These are phyloP conservation scores for Thielaviopsis musarum DNA, from an alignment of 2,329 filamentous ascomycete genomes.

Conservation along the genomic window DNA sequence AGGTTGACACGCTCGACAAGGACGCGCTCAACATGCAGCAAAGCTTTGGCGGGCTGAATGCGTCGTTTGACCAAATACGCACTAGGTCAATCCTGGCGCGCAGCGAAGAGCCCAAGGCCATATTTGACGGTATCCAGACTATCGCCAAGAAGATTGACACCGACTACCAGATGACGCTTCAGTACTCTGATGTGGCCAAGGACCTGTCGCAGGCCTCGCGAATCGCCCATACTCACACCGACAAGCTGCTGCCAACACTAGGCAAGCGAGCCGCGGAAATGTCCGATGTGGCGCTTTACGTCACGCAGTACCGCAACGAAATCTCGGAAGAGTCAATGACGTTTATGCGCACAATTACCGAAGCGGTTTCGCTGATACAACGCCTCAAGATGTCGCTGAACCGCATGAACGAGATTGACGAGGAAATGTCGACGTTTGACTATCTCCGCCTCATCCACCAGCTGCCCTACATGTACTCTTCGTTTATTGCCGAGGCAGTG, in stretches of 20 bases:
- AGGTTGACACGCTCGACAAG: slow-evolving; percentile 44
- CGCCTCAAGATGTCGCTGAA: slow-evolving; percentile 47
- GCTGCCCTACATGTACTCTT: slow-evolving; percentile 78
- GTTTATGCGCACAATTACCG: slow-evolving; percentile 70
- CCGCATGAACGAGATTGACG: slow-evolving; percentile 52
- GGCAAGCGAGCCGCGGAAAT: slow-evolving; percentile 40
- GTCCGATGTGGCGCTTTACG: slow-evolving; percentile 41
- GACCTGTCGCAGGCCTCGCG: slow-evolving; percentile 46
- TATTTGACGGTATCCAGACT: slow-evolving; percentile 73
- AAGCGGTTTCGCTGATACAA: slow-evolving; percentile 29
- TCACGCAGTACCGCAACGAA: slow-evolving; percentile 49
- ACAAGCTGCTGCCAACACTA: slow-evolving; percentile 41
- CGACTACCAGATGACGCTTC: slow-evolving; percentile 64
- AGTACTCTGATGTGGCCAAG: slow-evolving; percentile 45
- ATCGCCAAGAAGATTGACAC: slow-evolving; percentile 73
- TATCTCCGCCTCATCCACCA: slow-evolving; percentile 64
- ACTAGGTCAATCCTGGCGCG: slow-evolving; percentile 38
- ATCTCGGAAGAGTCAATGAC: slow-evolving; percentile 48
- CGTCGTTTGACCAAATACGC: slow-evolving; percentile 44
- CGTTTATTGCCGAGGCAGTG: slow-evolving; percentile 71
- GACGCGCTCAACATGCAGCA: slow-evolving; percentile 35
- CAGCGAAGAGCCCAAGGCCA: slow-evolving; percentile 44
- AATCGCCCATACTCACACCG: slow-evolving; percentile 45
- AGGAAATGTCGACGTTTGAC: slow-evolving; percentile 67
- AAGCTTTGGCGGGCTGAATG: slow-evolving; percentile 38